Evolutionary conservation across 1,284 basidiomycete species (phyloP), one percentile per base, ranked within the genome.

Genomic region (Kalmanozyma brasiliensis): DNA sequence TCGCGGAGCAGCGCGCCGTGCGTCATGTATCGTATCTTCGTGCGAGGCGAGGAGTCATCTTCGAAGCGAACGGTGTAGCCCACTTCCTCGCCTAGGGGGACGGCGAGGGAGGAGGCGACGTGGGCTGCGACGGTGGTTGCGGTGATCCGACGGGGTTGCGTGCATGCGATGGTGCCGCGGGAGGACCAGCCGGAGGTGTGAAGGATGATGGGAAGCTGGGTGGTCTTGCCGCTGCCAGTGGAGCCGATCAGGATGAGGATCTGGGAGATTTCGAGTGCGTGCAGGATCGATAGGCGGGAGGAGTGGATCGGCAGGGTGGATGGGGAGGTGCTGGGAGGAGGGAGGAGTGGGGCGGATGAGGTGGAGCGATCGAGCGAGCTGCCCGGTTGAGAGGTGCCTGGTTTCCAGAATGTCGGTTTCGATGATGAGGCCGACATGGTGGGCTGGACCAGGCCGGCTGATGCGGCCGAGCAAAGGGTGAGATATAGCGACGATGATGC

Each of bases 121-220:
- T 83, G 71, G 8, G 81, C 68, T 1, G 84, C 83, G 20, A 84
- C 74, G 4, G 78, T 81, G 11, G 80, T 78, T 0, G 83, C 83
- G 0, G 82, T 76, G 8, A 84, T 67, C 19, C 82, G 64, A 20
- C 81, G 62, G 6, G 82, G 82, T 60, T 83, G 83, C 0, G 83
- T 83, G 52, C 79, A 68, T 0, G 74, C 83, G 38, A 84, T 81
- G 20, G 64, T 60, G 40, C 44, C 74, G n/a, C 55, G 26, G 23
- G 58, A 48, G 34, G 82, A 76, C 83, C 83, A 84, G 4, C 83
- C 94, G 9, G 91, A 88, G 84, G 98, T 92, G 66, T 90, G 85
- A 4, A 98, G 87, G 83, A 92, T 97, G 81, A 97, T 95, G 0
- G 96, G 95, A 49, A 99, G 86, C 83, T 98, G 74, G 34, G 76